Evolutionary conservation across 441 rosid genomes (phyloP), one percentile per base, ranked within the genome.

Genomic region (Metrosideros polymorpha): DNA sequence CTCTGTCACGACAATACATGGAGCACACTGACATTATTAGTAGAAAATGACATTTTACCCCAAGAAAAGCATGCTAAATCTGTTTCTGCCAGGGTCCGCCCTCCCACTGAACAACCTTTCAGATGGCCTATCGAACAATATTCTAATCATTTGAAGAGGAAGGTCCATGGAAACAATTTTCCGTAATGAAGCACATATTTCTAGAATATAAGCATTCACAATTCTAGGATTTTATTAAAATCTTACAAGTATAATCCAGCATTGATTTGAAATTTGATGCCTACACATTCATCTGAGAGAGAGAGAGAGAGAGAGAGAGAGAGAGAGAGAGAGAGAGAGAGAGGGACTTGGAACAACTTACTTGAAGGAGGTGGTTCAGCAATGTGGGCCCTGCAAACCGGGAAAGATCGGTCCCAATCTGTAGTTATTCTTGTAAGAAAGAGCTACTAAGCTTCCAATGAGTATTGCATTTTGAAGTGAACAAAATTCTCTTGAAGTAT

Each of bases 361-460:
- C 87, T 77, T 82, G 82, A 42, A 86, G 83, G 32, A 86, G 87
- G 47, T 59, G 87, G 85, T 86, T 86, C 87, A 86, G 85, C 57
- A 86, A 45, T 30, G 55, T n/a, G 22, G 87, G 87, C 84, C 87
- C 87, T 12, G 79, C 85, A 56, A 86, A 86, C 85, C 63, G 87
- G 63, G 87, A 86, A 49, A 86, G 87, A 86, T 86, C 87, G 22
- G 56, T 82, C 45, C 85, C 87, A n/a, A 86, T 86, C 87, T 86
- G 83, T 84, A 29, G 43, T 55, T 56, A 49, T 29, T 22, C 18
- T 25, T 45, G 71, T 29, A 54, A 57, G 47, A 79, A 86, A 39
- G 39, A 82, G 30, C 47, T 82, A 45, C 45, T 27, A n/a, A 54
- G 82, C 84, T 82, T 30, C 56, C 52, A 50, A 30, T 47, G 84